Base-by-base conservation (phyloP, 306 rosid species). In the Glycine latifolia region DNA sequence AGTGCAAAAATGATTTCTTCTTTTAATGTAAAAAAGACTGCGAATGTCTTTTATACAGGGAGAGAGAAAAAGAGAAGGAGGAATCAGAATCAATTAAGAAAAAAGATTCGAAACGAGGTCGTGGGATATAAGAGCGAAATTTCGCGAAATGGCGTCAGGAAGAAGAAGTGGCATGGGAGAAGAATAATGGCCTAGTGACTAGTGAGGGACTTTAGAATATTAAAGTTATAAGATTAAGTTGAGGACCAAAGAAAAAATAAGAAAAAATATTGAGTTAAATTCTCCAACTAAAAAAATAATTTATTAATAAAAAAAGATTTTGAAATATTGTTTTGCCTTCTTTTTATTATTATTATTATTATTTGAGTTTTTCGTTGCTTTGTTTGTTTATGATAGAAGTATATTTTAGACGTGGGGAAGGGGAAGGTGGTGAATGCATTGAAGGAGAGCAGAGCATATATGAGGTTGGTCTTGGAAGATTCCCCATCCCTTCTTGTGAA, bases 21-120 rank as follows among this genome's bases (percentile, higher is more conserved):
- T 35, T 63, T 72, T 8, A 26, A 2, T 59, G 5, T 2, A 43
- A 55, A 26, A 20, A 56, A 49, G 69, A 74, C 60, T 58, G 62
- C 35, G 59, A 12, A 39, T 65, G 39, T 41, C 7, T 43, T 67
- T n/a, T 8, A 67, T n/a, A 39, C 10, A 26, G 2, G 3, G 55
- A 16, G 31, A 12, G 68, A 11, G 35, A 44, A 6, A 8, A 46
- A 33, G 50, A 11, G 58, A 7, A 26, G 37, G 15, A 5, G 39
- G 60, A 74, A 74, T 84, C 73, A 3, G 43, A 68, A 60, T 76
- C 39, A 77, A 26, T 39, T 10, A 37, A 20, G 12, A 41, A 7
- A 49, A 75, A 75, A 31, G n/a, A 71, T 70, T 77, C 72, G 67
- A 61, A 77, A 82, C 55, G 72, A 55, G 59, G 84, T 5, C 49